Percentiles rank a stretch among this genome's conserved stretches.
These are phyloP conservation scores for Cadophora gregata DNA, from an alignment of 2,329 filamentous ascomycete genomes.

Conservation along the genomic window DNA sequence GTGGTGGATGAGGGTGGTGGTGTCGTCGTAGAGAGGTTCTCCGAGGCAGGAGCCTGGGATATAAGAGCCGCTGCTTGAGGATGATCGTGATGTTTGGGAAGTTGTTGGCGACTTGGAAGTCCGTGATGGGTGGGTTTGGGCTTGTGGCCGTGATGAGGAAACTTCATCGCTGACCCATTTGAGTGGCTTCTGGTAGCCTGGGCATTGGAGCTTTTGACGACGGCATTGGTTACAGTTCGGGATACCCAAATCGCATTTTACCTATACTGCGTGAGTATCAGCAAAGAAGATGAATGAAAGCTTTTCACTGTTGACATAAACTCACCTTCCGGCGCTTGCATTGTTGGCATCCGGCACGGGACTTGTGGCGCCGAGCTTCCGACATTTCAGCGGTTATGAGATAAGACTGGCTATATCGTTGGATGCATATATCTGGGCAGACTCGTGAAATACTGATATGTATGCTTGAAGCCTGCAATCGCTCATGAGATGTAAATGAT, in stretches of 20 bases:
- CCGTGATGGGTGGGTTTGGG: neutral
- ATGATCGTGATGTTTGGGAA: neutral
- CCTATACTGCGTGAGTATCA: neutral
- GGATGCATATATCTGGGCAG: neutral
- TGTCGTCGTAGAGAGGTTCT: neutral
- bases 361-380: constrained; percentile 5
- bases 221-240: neutral
- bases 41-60: neutral
- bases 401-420: neutral
- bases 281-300: neutral
- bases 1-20: constrained; percentile 1
- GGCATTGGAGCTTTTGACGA: constrained; percentile 5
- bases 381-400: neutral
- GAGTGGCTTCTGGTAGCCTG: constrained; percentile 12
- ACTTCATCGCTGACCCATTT: neutral
- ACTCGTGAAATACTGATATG: neutral
- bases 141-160: neutral
- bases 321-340: neutral
- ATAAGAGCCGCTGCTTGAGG: neutral
- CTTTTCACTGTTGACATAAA: neutral
- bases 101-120: neutral
- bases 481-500: neutral
- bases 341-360: constrained; percentile 5
- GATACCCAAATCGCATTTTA: neutral
- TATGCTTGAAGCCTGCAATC: neutral